Conservation (phyloP, 176 grass and related monocot species). For the Zoysia japonica region DNA sequence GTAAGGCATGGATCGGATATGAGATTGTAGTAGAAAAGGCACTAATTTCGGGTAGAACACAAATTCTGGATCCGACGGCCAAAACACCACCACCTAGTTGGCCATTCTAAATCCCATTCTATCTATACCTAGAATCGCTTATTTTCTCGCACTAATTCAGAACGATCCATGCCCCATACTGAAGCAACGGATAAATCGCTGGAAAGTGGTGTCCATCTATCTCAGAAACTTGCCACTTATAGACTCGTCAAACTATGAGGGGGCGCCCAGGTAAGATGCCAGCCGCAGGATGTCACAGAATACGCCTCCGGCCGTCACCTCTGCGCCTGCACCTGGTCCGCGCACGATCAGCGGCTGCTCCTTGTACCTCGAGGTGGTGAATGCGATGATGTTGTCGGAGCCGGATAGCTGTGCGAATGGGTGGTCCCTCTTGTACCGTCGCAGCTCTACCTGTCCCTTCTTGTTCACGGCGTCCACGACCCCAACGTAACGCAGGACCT, state of each 20-base stretch:
- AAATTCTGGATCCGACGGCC: background rate
- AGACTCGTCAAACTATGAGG: constrained; percentile 41
- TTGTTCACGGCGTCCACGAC: constrained; percentile 66
- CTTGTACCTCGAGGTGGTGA: constrained; percentile 91
- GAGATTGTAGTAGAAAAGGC: background rate
- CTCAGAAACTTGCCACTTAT: constrained; percentile 8
- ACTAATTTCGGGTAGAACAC: background rate
- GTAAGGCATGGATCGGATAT: background rate
- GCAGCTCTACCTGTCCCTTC: constrained; percentile 68
- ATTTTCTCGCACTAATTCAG: constrained; percentile 34
- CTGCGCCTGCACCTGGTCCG: constrained; percentile 76
- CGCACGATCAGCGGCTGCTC: constrained; percentile 84
- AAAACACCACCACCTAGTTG: constrained; percentile 1
- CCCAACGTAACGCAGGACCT: constrained; percentile 87
- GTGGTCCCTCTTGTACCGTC: constrained; percentile 76
- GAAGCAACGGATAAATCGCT: background rate
- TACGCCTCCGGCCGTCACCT: constrained; percentile 85
- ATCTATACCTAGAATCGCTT: constrained; percentile 11
- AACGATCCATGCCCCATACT: constrained; percentile 19
- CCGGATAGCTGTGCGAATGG: constrained; percentile 90
- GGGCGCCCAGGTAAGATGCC: constrained; percentile 87
- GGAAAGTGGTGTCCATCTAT: constrained; percentile 8
- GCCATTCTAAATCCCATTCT: background rate
- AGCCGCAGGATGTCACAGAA: constrained; percentile 88
- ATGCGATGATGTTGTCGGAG: constrained; percentile 93